Conservation (phyloP, 2,329 filamentous ascomycete genomes). For the Beauveria medogensis region DNA sequence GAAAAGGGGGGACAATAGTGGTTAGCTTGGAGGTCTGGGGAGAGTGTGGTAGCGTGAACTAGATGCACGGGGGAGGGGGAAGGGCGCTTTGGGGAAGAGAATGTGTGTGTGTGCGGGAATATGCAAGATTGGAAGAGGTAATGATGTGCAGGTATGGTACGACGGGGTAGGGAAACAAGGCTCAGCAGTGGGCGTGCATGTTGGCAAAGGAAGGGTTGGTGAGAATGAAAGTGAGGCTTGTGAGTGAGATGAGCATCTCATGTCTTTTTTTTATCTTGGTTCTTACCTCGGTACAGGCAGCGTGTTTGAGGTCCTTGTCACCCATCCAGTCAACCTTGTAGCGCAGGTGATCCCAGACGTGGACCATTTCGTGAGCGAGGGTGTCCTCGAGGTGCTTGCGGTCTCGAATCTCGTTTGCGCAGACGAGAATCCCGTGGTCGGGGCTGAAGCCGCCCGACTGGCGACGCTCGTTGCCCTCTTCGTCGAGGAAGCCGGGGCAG, state of each 20-base stretch:
- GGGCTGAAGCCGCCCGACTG: conserved; percentile 78
- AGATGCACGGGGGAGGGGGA: not conserved
- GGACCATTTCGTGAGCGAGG: conserved; percentile 93
- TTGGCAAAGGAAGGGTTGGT: not conserved
- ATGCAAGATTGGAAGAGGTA: conserved; percentile 3
- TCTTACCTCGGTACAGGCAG: conserved; percentile 83
- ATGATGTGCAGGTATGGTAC: not conserved
- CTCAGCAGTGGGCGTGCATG: not conserved
- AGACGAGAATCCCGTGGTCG: conserved; percentile 80
- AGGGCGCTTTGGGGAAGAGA: not conserved
- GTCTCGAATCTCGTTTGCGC: conserved; percentile 82
- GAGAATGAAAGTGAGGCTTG: not conserved
- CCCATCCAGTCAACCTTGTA: conserved; percentile 82
- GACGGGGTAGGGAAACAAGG: not conserved
- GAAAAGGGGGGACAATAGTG: conserved; percentile 13
- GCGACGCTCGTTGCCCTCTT: conserved; percentile 53
- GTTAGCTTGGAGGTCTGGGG: not conserved
- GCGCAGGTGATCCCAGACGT: conserved; percentile 86
- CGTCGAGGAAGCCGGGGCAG: conserved; percentile 54
- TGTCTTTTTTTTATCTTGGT: not conserved
- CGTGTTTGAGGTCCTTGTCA: conserved; percentile 69
- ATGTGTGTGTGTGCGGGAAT: not conserved
- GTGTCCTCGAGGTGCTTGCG: conserved; percentile 84
- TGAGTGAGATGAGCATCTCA: conserved; percentile 6
- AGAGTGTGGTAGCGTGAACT: not conserved